Conservation (phyloP, 2,329 filamentous ascomycete species). For the Fusarium sp. region DNA sequence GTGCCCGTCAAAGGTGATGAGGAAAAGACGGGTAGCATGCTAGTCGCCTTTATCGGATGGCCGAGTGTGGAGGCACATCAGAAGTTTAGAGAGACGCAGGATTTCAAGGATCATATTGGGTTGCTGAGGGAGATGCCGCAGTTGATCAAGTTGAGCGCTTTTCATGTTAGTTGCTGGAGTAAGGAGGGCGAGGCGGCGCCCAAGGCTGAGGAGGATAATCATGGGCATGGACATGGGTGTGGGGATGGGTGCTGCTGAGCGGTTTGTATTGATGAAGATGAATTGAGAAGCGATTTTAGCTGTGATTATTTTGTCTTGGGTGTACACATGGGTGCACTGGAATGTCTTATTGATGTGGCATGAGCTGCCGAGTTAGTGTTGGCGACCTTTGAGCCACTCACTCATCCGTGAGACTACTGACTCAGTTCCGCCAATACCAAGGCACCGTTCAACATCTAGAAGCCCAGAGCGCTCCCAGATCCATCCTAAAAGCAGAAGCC, state of each 20-base stretch:
- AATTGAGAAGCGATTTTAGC: not conserved
- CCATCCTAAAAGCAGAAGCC: constrained; percentile 39
- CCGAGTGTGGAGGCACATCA: constrained; percentile 52
- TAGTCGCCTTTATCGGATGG: constrained; percentile 51
- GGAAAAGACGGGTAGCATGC: constrained; percentile 39
- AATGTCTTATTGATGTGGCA: rapidly evolving
- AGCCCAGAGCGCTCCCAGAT: constrained; percentile 39
- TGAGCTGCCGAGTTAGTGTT: not conserved
- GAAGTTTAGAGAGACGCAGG: constrained; percentile 49
- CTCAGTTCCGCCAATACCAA: not conserved
- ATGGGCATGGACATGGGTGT: constrained; percentile 26
- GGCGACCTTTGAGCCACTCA: not conserved
- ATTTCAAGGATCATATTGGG: constrained; percentile 50
- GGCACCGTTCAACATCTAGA: not conserved
- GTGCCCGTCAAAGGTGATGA: constrained; percentile 46
- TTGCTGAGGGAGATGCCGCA: constrained; percentile 40
- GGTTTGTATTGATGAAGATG: not conserved
- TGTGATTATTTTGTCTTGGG: not conserved
- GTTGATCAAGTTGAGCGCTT: constrained; percentile 34
- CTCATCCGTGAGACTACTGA: not conserved
- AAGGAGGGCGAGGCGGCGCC: constrained; percentile 14
- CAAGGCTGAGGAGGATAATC: constrained; percentile 22
- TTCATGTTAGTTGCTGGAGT: constrained; percentile 39
- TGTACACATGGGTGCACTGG: not conserved
- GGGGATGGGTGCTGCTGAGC: constrained; percentile 29